Conservation (phyloP, 805 yeast genomes). For the Candida manassasensis region DNA sequence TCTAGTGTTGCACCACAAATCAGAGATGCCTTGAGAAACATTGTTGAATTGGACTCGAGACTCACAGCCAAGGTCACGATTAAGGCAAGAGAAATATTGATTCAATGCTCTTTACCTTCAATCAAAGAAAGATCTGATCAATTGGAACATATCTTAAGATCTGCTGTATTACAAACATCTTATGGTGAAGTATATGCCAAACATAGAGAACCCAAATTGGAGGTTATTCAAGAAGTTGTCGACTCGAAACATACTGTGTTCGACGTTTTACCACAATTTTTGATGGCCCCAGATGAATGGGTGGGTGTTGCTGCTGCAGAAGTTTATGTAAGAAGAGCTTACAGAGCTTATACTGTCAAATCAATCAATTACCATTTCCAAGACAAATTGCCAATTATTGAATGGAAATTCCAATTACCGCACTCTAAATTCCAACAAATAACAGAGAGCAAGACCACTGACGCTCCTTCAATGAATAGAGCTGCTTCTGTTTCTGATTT, state of each 20-base stretch:
- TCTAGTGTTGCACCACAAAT: slow-evolving; percentile 65
- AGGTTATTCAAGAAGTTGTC: slow-evolving; percentile 81
- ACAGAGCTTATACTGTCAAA: slow-evolving; percentile 89
- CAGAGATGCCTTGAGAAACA: slow-evolving; percentile 64
- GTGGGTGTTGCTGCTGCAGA: slow-evolving; percentile 95
- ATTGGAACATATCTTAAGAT: slow-evolving; percentile 89
- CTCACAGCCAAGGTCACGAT: slow-evolving; percentile 89
- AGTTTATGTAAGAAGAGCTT: slow-evolving; percentile 93
- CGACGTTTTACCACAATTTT: slow-evolving; percentile 91
- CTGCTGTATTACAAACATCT: slow-evolving; percentile 82
- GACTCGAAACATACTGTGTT: slow-evolving; percentile 95
- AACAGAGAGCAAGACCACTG: slow-evolving; percentile 35
- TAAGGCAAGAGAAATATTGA: slow-evolving; percentile 92
- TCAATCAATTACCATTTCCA: slow-evolving; percentile 60
- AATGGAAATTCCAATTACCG: slow-evolving; percentile 88
- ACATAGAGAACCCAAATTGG: slow-evolving; percentile 78
- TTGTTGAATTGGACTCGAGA: slow-evolving; percentile 87
- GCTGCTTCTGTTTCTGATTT: slow-evolving; percentile 92
- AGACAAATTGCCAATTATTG: slow-evolving; percentile 62
- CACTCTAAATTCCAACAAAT: slow-evolving; percentile 67
- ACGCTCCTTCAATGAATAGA: slow-evolving; percentile 52
- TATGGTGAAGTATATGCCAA: slow-evolving; percentile 79
- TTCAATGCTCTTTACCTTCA: slow-evolving; percentile 95
- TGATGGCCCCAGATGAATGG: slow-evolving; percentile 77
- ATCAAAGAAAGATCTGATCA: slow-evolving; percentile 95